phyloP scores from a whole-genome alignment of 192 early-diverging fungal genomes.

The Coemansia sp. region DNA sequence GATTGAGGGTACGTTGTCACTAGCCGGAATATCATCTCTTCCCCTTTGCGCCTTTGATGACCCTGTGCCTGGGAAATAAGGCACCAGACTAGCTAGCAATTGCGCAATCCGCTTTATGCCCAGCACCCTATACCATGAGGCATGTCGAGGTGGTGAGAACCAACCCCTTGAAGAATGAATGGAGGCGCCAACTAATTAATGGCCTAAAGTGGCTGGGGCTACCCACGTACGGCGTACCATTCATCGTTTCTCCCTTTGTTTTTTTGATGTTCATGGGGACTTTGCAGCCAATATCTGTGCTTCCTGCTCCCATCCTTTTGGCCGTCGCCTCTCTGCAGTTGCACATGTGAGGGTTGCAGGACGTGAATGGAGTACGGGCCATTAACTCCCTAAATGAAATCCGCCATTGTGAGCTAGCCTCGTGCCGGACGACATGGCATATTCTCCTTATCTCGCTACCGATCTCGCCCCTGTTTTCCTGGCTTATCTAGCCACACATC shows the following conservation, averaged over 20 bases:
- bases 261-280: background rate
- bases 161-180: background rate
- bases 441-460: background rate
- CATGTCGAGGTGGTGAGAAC: background rate
- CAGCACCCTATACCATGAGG: background rate
- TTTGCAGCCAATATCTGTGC: slow-evolving; percentile 11
- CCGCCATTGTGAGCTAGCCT: background rate
- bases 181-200: slow-evolving; percentile 10
- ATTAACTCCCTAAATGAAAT: background rate
- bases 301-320: background rate
- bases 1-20: slow-evolving; percentile 72
- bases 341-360: slow-evolving; percentile 4
- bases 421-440: background rate
- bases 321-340: background rate
- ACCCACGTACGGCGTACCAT: background rate
- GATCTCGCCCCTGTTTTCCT: background rate
- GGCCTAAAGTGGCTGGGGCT: background rate
- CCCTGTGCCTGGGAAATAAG: background rate
- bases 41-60: background rate
- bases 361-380: background rate
- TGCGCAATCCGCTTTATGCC: slow-evolving; percentile 2
- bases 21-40: background rate
- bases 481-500: background rate
- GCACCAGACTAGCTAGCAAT: slow-evolving; percentile 5
- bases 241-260: background rate